These are phyloP conservation scores for Arxiozyma heterogenica DNA, from an alignment of 1,139 yeast genomes.

Conservation along the genomic window DNA sequence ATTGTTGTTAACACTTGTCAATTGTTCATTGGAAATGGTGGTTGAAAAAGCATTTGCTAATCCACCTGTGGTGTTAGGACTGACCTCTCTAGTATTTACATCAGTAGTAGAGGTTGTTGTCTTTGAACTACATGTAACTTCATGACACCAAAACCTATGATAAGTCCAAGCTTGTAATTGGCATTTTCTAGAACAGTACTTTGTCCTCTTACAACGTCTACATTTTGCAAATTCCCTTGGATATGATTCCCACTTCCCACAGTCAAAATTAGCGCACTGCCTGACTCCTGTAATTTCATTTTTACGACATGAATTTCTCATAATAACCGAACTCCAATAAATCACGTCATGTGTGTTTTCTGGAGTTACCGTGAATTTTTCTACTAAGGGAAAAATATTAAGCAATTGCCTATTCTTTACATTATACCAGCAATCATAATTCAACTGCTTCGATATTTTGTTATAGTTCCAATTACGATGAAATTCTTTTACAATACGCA, in stretches of 20 bases:
- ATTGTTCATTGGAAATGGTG: neutral
- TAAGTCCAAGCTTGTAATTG: conserved; percentile 88
- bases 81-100: conserved; percentile 5
- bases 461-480: conserved; percentile 14
- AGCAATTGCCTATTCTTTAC: conserved; percentile 31
- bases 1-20: neutral
- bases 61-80: conserved; percentile 4
- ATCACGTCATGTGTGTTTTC: conserved; percentile 65
- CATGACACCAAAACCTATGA: conserved; percentile 85
- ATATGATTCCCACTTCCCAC: conserved; percentile 91
- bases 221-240: conserved; percentile 94
- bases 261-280: conserved; percentile 87
- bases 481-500: conserved; percentile 3
- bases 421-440: conserved; percentile 15
- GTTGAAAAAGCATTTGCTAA: neutral
- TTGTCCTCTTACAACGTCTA: conserved; percentile 85
- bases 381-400: conserved; percentile 84
- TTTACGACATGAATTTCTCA: conserved; percentile 89
- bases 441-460: conserved; percentile 13
- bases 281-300: conserved; percentile 90
- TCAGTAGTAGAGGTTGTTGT: conserved; percentile 20
- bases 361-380: conserved; percentile 71
- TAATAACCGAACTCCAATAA: conserved; percentile 95
- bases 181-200: conserved; percentile 88
- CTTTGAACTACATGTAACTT: conserved; percentile 13